These are phyloP conservation scores for Apiospora saccharicola DNA, from an alignment of 2,329 filamentous ascomycete genomes.

Conservation along the genomic window DNA sequence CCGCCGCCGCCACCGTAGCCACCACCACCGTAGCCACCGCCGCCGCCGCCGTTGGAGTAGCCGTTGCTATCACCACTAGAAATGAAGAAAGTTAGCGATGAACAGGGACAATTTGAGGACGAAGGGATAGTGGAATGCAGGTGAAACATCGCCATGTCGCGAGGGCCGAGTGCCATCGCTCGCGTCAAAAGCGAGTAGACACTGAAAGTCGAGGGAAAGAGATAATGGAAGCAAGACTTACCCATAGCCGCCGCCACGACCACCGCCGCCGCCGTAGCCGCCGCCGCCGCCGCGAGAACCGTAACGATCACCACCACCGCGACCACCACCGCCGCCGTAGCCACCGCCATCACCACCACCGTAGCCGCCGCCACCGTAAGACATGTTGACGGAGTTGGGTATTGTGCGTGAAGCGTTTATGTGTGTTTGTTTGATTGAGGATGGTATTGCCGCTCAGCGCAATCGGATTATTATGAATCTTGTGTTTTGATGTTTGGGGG, in stretches of 20 bases:
- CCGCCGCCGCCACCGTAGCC: constrained; percentile 49
- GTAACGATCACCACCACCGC: constrained; percentile 25
- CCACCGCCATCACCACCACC: constrained; percentile 53
- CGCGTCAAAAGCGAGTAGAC: constrained; percentile 2
- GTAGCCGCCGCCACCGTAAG: constrained; percentile 67
- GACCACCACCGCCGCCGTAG: constrained; percentile 26
- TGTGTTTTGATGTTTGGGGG: constrained; percentile 8
- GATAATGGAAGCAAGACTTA: constrained; percentile 33
- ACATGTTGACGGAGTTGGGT: constrained; percentile 60
- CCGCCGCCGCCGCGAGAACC: constrained; percentile 20
- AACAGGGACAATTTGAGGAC: not conserved
- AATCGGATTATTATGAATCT: constrained; percentile 20
- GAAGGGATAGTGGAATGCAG: not conserved
- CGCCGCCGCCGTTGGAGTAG: constrained; percentile 58
- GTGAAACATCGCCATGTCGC: not conserved
- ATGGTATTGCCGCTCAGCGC: constrained; percentile 34
- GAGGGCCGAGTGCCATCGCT: not conserved
- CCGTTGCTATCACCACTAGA: constrained; percentile 47
- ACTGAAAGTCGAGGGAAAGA: not conserved
- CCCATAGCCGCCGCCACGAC: constrained; percentile 47
- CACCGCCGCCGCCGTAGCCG: constrained; percentile 47
- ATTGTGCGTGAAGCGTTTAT: constrained; percentile 9
- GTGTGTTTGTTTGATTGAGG: constrained; percentile 3
- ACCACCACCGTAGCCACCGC: constrained; percentile 49
- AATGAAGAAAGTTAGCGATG: constrained; percentile 2